These are phyloP conservation scores for Boletus vermiculosoides DNA, from an alignment of 768 basidiomycete genomes.

Conservation along the genomic window DNA sequence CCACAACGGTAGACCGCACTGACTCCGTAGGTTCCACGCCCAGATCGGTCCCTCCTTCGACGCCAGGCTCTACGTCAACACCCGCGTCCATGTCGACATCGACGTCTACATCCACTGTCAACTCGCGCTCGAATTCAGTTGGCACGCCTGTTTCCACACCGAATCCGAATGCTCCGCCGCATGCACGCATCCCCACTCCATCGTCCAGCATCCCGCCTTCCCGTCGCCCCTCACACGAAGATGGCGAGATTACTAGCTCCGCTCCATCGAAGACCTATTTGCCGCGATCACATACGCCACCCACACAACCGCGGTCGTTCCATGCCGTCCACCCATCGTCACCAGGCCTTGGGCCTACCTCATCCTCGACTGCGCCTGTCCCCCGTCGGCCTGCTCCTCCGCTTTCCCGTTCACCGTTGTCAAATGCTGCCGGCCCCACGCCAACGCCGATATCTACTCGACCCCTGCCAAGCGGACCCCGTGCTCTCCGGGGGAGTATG, in stretches of 20 bases:
- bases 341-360: slow-evolving; percentile 24
- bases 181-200: background rate
- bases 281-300: slow-evolving; percentile 43
- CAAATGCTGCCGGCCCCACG: slow-evolving; percentile 19
- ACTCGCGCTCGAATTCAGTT: slow-evolving; percentile 29
- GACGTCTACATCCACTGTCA: slow-evolving; percentile 19
- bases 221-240: slow-evolving; percentile 45
- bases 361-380: slow-evolving; percentile 19
- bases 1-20: background rate
- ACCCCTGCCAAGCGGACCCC: slow-evolving; percentile 40
- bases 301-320: slow-evolving; percentile 50
- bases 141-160: slow-evolving; percentile 10
- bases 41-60: background rate
- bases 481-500: slow-evolving; percentile 36
- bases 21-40: background rate
- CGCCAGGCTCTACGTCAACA: slow-evolving; percentile 10
- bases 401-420: slow-evolving; percentile 31
- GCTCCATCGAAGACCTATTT: slow-evolving; percentile 36
- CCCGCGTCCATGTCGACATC: slow-evolving; percentile 23
- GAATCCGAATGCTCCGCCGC: background rate
- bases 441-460: slow-evolving; percentile 29
- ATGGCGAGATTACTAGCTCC: slow-evolving; percentile 49
- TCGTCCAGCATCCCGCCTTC: slow-evolving; percentile 17
- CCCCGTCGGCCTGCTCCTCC: slow-evolving; percentile 34
- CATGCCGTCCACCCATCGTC: slow-evolving; percentile 28